Percentiles rank a stretch among this genome's conserved stretches.
These are phyloP conservation scores for Cryptosporidium muris DNA, from an alignment of 169 alveolate species.

Conservation along the genomic window DNA sequence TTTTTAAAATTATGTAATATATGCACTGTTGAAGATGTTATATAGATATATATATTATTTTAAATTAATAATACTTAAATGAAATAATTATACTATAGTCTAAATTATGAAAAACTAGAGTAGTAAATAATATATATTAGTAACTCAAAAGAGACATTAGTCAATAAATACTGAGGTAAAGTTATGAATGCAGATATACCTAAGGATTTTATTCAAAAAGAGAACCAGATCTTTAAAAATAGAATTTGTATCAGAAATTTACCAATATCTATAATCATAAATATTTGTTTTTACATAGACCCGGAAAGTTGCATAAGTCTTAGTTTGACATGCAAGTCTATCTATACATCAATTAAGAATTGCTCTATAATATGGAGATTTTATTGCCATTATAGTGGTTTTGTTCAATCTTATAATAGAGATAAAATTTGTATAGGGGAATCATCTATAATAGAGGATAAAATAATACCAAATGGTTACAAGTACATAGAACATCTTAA, in stretches of 20 bases:
- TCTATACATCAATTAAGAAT: slow-evolving; percentile 15
- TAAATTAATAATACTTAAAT: too few species aligned
- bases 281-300: slow-evolving; percentile 24
- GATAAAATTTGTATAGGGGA: slow-evolving; percentile 32
- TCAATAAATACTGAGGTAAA: too few species aligned
- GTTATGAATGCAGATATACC: too few species aligned
- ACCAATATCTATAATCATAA: slow-evolving; percentile 35
- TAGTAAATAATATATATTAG: too few species aligned
- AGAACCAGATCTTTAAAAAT: not conserved
- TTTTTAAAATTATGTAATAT: too few species aligned
- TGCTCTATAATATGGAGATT: slow-evolving; percentile 65
- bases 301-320: slow-evolving; percentile 29
- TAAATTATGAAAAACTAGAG: too few species aligned
- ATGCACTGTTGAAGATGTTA: too few species aligned
- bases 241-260: not conserved
- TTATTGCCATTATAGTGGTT: slow-evolving; percentile 49
- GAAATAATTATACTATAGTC: too few species aligned
- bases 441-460: not conserved
- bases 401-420: slow-evolving; percentile 32
- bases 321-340: slow-evolving; percentile 27
- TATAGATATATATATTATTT: too few species aligned
- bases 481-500: not conserved
- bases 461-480: not conserved
- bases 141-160: too few species aligned
- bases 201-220: too few species aligned